A percentile compares a stretch with the other conserved stretches of the same genome.
These are phyloP conservation scores for Neofusicoccum laricinum DNA, from an alignment of 2,329 filamentous ascomycete species.

Conservation along the genomic window DNA sequence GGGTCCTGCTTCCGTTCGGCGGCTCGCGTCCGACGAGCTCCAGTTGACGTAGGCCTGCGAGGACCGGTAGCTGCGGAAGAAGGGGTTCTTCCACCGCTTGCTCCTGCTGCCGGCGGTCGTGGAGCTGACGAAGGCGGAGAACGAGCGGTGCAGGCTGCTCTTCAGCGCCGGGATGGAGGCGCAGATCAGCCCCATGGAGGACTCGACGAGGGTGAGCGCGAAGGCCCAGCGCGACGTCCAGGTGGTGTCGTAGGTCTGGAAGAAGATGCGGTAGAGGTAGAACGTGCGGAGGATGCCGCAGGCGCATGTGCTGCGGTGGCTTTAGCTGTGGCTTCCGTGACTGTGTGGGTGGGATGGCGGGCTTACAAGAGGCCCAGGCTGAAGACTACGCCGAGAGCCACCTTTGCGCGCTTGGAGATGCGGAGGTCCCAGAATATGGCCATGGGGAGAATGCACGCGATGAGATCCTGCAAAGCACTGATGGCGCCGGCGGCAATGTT, in stretches of 20 bases:
- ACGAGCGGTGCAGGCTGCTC: slow-evolving; percentile 35
- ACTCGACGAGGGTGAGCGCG: slow-evolving; percentile 42
- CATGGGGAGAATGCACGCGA: slow-evolving; percentile 41
- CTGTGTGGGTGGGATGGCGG: too few relatives aligned
- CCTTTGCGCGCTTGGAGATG: slow-evolving; percentile 43
- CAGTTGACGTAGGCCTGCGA: too few relatives aligned
- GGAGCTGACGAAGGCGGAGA: background rate
- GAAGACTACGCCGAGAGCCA: slow-evolving; percentile 45
- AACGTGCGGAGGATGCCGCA: slow-evolving; percentile 39
- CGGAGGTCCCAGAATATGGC: slow-evolving; percentile 45
- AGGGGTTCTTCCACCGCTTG: too few relatives aligned
- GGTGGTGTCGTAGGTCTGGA: slow-evolving; percentile 39
- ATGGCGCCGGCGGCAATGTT: slow-evolving; percentile 39
- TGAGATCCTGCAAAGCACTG: slow-evolving; percentile 39
- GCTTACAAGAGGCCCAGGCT: slow-evolving; percentile 42
- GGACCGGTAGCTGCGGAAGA: too few relatives aligned
- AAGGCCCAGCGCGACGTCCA: slow-evolving; percentile 39
- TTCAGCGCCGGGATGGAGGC: slow-evolving; percentile 44
- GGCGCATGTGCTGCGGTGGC: slow-evolving; percentile 22
- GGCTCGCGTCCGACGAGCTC: too few relatives aligned
- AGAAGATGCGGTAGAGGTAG: slow-evolving; percentile 33
- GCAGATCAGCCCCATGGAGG: slow-evolving; percentile 42
- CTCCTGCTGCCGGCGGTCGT: too few relatives aligned
- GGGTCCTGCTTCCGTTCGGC: too few relatives aligned
- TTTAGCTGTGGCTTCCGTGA: background rate